Base-by-base conservation (phyloP, 179 eudicot species). In the Beta lomatogona region DNA sequence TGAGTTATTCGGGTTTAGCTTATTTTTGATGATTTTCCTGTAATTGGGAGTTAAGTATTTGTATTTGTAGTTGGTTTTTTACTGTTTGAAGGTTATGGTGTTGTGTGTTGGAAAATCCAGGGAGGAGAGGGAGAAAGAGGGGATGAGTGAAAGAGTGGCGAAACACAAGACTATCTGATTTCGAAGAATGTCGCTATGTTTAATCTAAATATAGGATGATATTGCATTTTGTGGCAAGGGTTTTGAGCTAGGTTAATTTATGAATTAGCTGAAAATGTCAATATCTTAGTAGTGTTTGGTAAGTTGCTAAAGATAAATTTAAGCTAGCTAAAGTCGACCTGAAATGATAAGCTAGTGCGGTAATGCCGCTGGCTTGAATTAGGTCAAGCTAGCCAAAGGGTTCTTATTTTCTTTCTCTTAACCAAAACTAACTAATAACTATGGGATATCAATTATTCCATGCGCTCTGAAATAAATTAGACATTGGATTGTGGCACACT, bases 281-380 rank as follows among this genome's bases (percentile, higher is more conserved):
- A 45, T 8, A 46, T 70, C 28, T 45, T 46, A 15, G 16, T 9
- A 48, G 16, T 71, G 55, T 48, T 48, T 9, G 4, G 22, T 4
- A 46, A 28, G n/a, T 41, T 28, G 19, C 28, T 66, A 11, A 13
- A 66, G 31, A 36, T 36, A 11, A 66, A 66, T 12, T n/a, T 45
- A 45, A 45, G 73, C 6, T 71, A 71, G 75, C 31, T 71, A 46
- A 44, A 19, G 22, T 71, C 50, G 25, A 71, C 58, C 58, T 71
- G 41, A 22, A 61, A 2, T 21, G 60, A 16, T 57, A 57, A 57
- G 60, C 18, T 57, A 57, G 60, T 13, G 18, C 60, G 28, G 28
- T 25, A 25, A 25, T 25, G 28, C 28, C 60, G 4, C 16, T 57
- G 4, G 64, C 44, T 25, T 65, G 69, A 25, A 72, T 22, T 8